Percentiles rank a stretch among this genome's conserved stretches.
Evolutionary conservation across 169 alveolate species (phyloP).

Genomic region (Babesia bovis): DNA sequence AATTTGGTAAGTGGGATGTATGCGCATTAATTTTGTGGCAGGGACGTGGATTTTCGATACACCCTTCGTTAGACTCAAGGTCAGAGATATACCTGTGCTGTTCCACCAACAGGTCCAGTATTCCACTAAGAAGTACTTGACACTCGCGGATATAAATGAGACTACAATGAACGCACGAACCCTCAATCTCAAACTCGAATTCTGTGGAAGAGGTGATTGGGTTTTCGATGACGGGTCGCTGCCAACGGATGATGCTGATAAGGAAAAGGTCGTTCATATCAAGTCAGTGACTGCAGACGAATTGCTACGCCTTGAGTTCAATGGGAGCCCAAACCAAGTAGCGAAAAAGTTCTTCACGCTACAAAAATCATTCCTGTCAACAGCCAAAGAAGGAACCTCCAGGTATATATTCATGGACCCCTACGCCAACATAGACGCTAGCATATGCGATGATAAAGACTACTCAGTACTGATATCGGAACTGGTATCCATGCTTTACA

Average conservation of each 20-base stretch:
- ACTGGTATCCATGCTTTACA: conserved; percentile 4
- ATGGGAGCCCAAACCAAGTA: conserved; percentile 20
- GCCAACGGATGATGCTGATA: conserved; percentile 11
- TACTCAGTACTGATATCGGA: neutral
- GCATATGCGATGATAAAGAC: conserved; percentile 45
- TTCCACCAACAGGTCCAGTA: conserved; percentile 55
- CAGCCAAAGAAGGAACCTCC: conserved; percentile 27
- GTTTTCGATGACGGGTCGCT: conserved; percentile 21
- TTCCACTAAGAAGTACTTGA: conserved; percentile 35
- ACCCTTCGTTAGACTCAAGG: conserved; percentile 10
- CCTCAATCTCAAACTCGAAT: conserved; percentile 11
- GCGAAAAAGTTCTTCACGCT: conserved; percentile 29
- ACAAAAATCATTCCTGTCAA: conserved; percentile 20
- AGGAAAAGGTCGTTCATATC: conserved; percentile 11
- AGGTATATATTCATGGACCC: conserved; percentile 40
- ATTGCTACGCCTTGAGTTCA: conserved; percentile 31
- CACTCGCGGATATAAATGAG: conserved; percentile 30
- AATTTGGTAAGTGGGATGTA: conserved; percentile 29
- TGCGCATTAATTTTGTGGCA: neutral
- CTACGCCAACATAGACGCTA: conserved; percentile 50
- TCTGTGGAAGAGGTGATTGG: conserved; percentile 42
- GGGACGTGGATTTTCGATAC: conserved; percentile 44
- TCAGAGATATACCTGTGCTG: conserved; percentile 37
- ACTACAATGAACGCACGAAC: conserved; percentile 1
- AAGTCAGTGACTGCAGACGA: conserved; percentile 34